Percentiles rank a stretch among this genome's conserved stretches.
Evolutionary conservation across 2,329 filamentous ascomycete genomes (phyloP).

Genomic region (Hymenoscyphus repandus): DNA sequence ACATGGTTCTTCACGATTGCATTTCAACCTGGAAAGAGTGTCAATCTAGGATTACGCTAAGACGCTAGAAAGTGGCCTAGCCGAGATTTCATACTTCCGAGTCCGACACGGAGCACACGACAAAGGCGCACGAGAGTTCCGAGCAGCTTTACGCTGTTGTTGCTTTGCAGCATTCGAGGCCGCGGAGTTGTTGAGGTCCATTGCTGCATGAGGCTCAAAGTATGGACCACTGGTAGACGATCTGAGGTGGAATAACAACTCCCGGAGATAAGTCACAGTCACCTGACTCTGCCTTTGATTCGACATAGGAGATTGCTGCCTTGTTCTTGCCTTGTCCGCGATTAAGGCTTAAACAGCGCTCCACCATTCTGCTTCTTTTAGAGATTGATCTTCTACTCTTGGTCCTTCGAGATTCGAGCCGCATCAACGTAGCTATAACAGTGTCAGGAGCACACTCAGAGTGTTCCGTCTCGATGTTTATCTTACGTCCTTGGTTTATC

Average conservation of each 20-base stretch:
- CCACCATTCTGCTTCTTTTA: not conserved
- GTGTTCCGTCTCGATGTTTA: no score
- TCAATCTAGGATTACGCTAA: slow-evolving; percentile 1
- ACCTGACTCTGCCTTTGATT: no score
- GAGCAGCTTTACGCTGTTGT: slow-evolving; percentile 10
- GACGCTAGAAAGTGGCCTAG: not conserved
- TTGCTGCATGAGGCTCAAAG: not conserved
- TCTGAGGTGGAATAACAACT: not conserved
- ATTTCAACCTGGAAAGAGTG: slow-evolving; percentile 60
- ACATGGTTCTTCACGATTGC: slow-evolving; percentile 81
- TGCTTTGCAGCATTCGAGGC: not conserved
- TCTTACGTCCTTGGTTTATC: no score
- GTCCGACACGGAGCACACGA: slow-evolving; percentile 20
- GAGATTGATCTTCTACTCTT: no score
- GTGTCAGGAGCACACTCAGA: no score
- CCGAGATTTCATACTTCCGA: slow-evolving; percentile 16
- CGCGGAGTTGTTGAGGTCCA: slow-evolving; percentile 1
- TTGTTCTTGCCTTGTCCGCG: slow-evolving; percentile 1
- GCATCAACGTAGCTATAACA: no score
- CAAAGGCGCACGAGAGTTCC: slow-evolving; percentile 15
- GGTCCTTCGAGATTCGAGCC: no score
- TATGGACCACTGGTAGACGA: not conserved
- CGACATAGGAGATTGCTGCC: no score
- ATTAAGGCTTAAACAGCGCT: not conserved
- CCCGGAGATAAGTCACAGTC: not conserved